Base-by-base conservation (phyloP, 768 basidiomycete genomes). In the Leccinum subgranulosum region DNA sequence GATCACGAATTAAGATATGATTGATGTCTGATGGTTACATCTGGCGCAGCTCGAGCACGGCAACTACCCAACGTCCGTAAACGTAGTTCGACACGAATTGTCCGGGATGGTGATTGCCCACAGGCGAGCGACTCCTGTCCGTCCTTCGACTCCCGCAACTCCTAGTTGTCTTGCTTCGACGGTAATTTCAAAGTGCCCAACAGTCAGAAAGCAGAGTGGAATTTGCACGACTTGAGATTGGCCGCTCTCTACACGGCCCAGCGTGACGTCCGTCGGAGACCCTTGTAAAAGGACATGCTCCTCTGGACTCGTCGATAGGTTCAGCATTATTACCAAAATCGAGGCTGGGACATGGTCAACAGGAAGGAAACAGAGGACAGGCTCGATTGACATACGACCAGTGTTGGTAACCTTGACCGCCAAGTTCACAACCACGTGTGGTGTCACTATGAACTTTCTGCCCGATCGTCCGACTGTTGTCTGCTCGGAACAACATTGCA, bases 211-310 rank as follows among this genome's bases (percentile, higher is more conserved):
- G 64, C 87, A 89, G 12, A 94, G 59, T 2, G 85, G 79, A 1
- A 81, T 74, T 47, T 84, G 79, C 5, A 85, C 63, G 34, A 79
- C 76, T 33, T 74, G 73, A 14, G 79, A 77, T 59, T 82, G 80
- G 2, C 84, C 87, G 21, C 72, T 71, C 46, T 77, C 77, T 50
- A 95, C 67, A n/a, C 76, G 76, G 3, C 90, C 90, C 4, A 94
- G 60, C 3, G 84, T 77, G 25, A 92, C 76, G 51, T 87, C 82
- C 9, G 76, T 75, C 25, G 83, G 73, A 15, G 81, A 72, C 3
- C 92, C 92, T 69, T 94, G 89, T 61, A 81, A 80, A 12, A 93
- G 74, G 56, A 92, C 71, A 62, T 89, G 80, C 54, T 87, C 83
- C 14, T 76, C 72, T 4, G 91, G 87, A 54, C 82, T 81, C 54